Base-by-base conservation (phyloP, 2,329 filamentous ascomycete genomes). In the Penicillium sp. region DNA sequence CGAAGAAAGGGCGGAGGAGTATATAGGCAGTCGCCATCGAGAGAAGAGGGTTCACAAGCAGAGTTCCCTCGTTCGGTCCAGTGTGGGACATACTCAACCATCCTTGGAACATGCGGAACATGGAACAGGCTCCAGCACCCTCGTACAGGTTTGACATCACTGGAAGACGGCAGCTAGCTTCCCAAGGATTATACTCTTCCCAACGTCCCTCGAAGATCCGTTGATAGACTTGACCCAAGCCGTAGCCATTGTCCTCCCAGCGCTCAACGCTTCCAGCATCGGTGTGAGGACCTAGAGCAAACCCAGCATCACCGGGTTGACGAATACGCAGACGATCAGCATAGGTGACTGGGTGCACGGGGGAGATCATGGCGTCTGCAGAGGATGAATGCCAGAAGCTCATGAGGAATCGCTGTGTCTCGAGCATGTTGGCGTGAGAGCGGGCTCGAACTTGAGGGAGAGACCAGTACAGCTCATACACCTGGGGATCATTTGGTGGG, bases 31-130 rank as follows among this genome's bases (percentile, higher is more conserved):
- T 92, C 0, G 89, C 83, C 49, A 88, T 81, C 62, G 84, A 82
- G 39, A 92, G 75, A 19, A 93, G 75, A 0, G 91, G 91, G 66
- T 91, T 90, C 1, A 95, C 88, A 37, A 89, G 79, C 49, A 96
- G 75, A 0, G 90, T 58, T 19, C 56, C 56, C 91, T 75, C 93
- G 85, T 14, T 80, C 79, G 0, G 90, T 0, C 81, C 84, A 0
- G 84, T 86, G 5, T 77, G 75, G 59, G 86, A 90, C 80, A 96
- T 86, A 57, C 60, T 43, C 53, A 96, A 72, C 91, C 91, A 96
- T 26, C 90, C 91, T 75, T 96, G 91, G 70, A 89, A 91, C 81
- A 90, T 87, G 44, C 91, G 83, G 75, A 95, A 93, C 76, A 90
- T 89, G 51, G 82, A 86, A 74, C 90, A 93, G 0, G 88, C 86